Base-by-base conservation (phyloP, 257 asterid genomes). In the Solanum etuberosum region DNA sequence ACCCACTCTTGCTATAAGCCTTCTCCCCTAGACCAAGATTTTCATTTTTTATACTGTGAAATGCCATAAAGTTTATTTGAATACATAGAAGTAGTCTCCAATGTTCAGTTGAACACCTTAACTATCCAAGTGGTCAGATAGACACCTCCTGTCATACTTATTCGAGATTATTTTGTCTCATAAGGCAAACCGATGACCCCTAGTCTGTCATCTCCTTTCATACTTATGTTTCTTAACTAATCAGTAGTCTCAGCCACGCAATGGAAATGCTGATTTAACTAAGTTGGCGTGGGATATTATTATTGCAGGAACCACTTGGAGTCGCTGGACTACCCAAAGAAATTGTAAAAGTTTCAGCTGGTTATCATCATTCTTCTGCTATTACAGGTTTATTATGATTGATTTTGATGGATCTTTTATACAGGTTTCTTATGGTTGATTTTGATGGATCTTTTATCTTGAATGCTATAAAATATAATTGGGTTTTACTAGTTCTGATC, bases 351-450 rank as follows among this genome's bases (percentile, higher is more conserved):
- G 91, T 97, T 91, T 91, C 99, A 77, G 98, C 98, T 88, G 99
- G 98, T 71, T 97, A 93, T 91, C 97, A 97, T 92, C 98, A 97
- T 90, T 97, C 98, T 87, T 95, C 96, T 88, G 99, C 98, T 88
- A 89, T 95, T 90, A 94, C 98, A 93, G 98, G 99, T 96, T 86
- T 65, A 72, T 16, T 42, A 88, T 86, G 81, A 42, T 29, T 81
- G 71, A 83, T 37, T 59, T 51, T 42, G 67, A 40, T 70, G 61
- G 61, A 51, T 51, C 61, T 51, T 51, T 51, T 51, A 16, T 89
- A 94, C 98, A 93, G 98, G 99, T 95, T 83, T 65, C 68, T 18
- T 42, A 89, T 86, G 84, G 32, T 29, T 81, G 38, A 83, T 37
- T 51, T 51, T 42, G 67, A 40, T 70, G 86, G 65, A 65, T 67